Base-by-base conservation (phyloP, 345 rosid species). In the Citrus medica region DNA sequence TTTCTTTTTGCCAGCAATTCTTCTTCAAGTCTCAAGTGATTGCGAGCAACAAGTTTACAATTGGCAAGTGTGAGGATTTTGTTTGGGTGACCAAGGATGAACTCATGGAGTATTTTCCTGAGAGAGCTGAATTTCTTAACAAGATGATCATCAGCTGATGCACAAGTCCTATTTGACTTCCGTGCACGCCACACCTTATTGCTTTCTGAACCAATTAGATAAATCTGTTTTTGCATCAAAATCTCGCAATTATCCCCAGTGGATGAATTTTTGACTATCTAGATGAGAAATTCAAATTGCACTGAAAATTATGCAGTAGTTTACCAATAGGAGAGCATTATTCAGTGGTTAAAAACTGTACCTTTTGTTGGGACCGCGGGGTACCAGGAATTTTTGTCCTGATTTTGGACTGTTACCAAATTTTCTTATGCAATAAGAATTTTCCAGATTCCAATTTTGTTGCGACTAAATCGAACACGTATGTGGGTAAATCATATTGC, bases 11-110 rank as follows among this genome's bases (percentile, higher is more conserved):
- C 79, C 90, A 96, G 99, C 87, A 76, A 78, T 94, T 96, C 90
- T 92, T 96, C 84, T 96, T 96, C 76, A 94, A 92, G 89, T 94
- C 98, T 77, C 97, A 93, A 83, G 94, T 89, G 75, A 91, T 91
- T 73, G 97, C 94, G 27, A 88, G 89, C 10, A 89, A 89, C 59
- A 89, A 91, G 77, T 91, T 88, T 76, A 74, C 88, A 63, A 85
- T 96, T 60, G 84, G 80, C n/a, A 86, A 91, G 84, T 92, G 97
- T 32, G 83, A 89, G 37, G 97, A 96, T 83, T 92, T 83, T 65
- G 90, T 89, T 48, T 96, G 99, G 98, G 94, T 91, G 80, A 94
- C 97, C 71, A 96, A 96, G 87, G 97, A 94, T 82, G 98, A 96
- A 81, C 81, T 94, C 22, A 78, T 92, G 86, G 95, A 92, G 79